A percentile compares a stretch with the other conserved stretches of the same genome.
Conservation (phyloP, 495 filamentous ascomycete genomes). For the Peziza echinospora region DNA sequence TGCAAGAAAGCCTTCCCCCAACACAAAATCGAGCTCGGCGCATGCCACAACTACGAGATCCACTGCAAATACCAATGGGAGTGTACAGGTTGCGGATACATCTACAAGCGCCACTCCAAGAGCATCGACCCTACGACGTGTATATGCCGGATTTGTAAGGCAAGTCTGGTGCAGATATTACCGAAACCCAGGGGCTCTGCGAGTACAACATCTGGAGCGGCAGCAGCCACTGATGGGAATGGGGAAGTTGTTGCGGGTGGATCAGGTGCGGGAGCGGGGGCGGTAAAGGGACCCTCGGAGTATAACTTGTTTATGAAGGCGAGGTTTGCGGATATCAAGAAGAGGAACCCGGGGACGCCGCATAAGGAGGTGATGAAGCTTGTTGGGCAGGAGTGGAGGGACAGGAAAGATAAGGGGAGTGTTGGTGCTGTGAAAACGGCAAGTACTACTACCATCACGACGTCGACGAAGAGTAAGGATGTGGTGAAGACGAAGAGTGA, state of each 20-base stretch:
- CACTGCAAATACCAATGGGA: slow-evolving; percentile 76
- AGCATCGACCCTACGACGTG: slow-evolving; percentile 47
- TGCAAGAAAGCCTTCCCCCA: slow-evolving; percentile 22
- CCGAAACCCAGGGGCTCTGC: slow-evolving; percentile 32
- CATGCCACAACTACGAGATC: slow-evolving; percentile 70
- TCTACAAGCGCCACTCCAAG: slow-evolving; percentile 62
- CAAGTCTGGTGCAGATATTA: slow-evolving; percentile 50
- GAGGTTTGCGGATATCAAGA: slow-evolving; percentile 34
- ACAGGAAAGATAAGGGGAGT: slow-evolving; percentile 15
- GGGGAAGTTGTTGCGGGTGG: too few species aligned
- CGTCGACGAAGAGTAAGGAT: too few species aligned
- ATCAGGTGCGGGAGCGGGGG: slow-evolving; percentile 25
- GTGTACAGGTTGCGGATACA: slow-evolving; percentile 42
- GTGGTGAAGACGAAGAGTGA: background rate
- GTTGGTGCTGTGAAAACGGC: too few species aligned
- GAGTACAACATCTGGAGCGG: too few species aligned
- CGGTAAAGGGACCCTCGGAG: slow-evolving; percentile 21
- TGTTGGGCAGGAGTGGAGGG: slow-evolving; percentile 30
- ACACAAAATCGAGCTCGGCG: slow-evolving; percentile 51
- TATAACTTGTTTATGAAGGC: slow-evolving; percentile 51
- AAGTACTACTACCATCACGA: too few species aligned
- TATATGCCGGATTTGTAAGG: slow-evolving; percentile 49
- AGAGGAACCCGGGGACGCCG: slow-evolving; percentile 28
- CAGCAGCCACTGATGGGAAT: background rate
- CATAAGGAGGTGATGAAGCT: slow-evolving; percentile 45